Evolutionary conservation across 75 land plant species (phyloP), one percentile per base, ranked within the genome.

Genomic region (Ceratopteris richardii): DNA sequence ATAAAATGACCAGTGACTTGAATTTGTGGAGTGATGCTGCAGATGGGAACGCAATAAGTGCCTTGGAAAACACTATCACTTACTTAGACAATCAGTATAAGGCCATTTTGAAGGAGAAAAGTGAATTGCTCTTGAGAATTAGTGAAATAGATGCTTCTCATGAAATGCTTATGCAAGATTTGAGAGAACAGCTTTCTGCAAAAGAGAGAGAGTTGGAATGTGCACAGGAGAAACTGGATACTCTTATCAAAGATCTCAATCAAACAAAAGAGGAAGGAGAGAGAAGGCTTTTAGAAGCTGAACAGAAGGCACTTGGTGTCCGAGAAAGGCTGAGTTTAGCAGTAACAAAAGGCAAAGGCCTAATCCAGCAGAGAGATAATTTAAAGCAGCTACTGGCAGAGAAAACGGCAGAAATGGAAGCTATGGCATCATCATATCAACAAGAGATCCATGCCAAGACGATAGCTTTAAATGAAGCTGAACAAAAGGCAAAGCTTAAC

Each of bases 271-370:
- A 67, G 22, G 77, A 75, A 54, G 56, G 72, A 20, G 63, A 69
- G 30, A 55, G 60, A 44, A 74, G 81, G 54, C 72, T 80, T 44
- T 73, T 72, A 44, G 80, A 82, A 50, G 72, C 89, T 63, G 98
- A 93, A 52, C 85, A 88, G 76, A 80, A 74, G 60, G 67, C 81
- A 11, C 60, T 77, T 28, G 72, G 81, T 48, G 69, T 86, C n/a
- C 79, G 83, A 60, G 99, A 90, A 63, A 95, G 90, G 77, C 84
- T 95, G 20, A 76, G 87, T 57, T 72, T 90, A 29, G 99, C 99
- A 62, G 87, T 95, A 28, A 74, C 80, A 14, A 95, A 84, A 70
- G 99, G 99, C 3, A 95, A 95, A 73, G 86, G 86, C 17, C 51
- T 95, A 41, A 69, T 78, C 62, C 76, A 79, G 24, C 99, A 95